Evolutionary conservation across 2,329 filamentous ascomycete species (phyloP), one percentile per base, ranked within the genome.

Genomic region (Phaeomoniella chlamydospora): DNA sequence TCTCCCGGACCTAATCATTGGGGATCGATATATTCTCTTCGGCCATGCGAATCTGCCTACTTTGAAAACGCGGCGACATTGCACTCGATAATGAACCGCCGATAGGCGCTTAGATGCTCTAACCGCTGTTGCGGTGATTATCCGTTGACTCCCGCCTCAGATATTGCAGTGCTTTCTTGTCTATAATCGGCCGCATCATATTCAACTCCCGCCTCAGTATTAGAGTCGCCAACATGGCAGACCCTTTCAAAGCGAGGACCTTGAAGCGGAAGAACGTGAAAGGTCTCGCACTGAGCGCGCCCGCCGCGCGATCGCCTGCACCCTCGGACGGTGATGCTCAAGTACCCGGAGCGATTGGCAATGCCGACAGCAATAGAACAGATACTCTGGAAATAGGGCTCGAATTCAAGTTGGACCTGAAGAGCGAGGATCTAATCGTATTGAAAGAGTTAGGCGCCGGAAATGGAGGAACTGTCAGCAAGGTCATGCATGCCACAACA

Each of bases 181-280:
- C n/a, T n/a, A n/a, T n/a, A n/a, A n/a, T n/a, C n/a, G n/a, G n/a
- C n/a, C n/a, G n/a, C n/a, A n/a, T n/a, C n/a, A n/a, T n/a, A n/a
- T n/a, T n/a, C n/a, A n/a, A n/a, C n/a, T n/a, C n/a, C n/a, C n/a
- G n/a, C n/a, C n/a, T n/a, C n/a, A n/a, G n/a, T n/a, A n/a, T n/a
- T n/a, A n/a, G n/a, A n/a, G n/a, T n/a, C n/a, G n/a, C n/a, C n/a
- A n/a, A n/a, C 45, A 76, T 76, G 68, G 65, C 68, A 44, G 72
- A 77, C 53, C 59, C 63, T 37, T 76, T 78, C 59, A 70, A 75
- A 56, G 65, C 70, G 39, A 67, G 72, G 55, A 92, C 90, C 42
- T 81, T 98, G 78, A 96, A 94, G 77, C 80, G 88, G 70, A 94
- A 96, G 74, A 98, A 98, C 58, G 81, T 93, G 60, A 96, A 96